A percentile compares a stretch with the other conserved stretches of the same genome.
phyloP scores from a whole-genome alignment of 768 basidiomycete species.

The Termitomyces sp. region DNA sequence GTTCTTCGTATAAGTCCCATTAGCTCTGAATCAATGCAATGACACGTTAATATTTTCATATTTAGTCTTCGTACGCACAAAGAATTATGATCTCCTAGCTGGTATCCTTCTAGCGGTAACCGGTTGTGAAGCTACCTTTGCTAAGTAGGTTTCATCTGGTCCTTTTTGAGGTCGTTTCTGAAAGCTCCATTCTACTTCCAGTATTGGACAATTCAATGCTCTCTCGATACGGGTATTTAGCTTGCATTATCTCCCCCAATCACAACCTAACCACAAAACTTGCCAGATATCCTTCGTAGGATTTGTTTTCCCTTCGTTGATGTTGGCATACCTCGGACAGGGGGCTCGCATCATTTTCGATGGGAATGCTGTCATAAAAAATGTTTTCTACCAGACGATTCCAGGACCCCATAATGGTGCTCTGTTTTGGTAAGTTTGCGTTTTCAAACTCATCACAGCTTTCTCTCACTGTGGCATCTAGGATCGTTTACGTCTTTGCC shows the following conservation, averaged over 20 bases:
- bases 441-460: background rate
- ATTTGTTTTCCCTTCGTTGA: slow-evolving; percentile 54
- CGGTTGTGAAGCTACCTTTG: slow-evolving; percentile 65
- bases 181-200: slow-evolving; percentile 16
- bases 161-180: background rate
- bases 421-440: slow-evolving; percentile 48
- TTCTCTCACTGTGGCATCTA: slow-evolving; percentile 16
- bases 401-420: slow-evolving; percentile 49
- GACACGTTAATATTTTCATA: background rate
- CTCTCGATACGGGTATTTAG: slow-evolving; percentile 45
- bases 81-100: slow-evolving; percentile 53
- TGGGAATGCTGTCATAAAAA: slow-evolving; percentile 41
- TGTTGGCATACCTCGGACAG: slow-evolving; percentile 69
- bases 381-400: slow-evolving; percentile 62
- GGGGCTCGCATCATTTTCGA: slow-evolving; percentile 56
- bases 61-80: slow-evolving; percentile 60
- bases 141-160: slow-evolving; percentile 39
- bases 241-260: background rate
- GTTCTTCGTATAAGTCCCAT: slow-evolving; percentile 42
- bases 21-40: background rate
- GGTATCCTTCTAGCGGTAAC: slow-evolving; percentile 66
- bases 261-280: background rate
- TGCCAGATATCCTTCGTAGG: slow-evolving; percentile 43
- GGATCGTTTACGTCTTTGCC: slow-evolving; percentile 60
- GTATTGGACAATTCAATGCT: slow-evolving; percentile 65